phyloP scores from a whole-genome alignment of 208 protist species.

The Kentomonas sorsogonicus region DNA sequence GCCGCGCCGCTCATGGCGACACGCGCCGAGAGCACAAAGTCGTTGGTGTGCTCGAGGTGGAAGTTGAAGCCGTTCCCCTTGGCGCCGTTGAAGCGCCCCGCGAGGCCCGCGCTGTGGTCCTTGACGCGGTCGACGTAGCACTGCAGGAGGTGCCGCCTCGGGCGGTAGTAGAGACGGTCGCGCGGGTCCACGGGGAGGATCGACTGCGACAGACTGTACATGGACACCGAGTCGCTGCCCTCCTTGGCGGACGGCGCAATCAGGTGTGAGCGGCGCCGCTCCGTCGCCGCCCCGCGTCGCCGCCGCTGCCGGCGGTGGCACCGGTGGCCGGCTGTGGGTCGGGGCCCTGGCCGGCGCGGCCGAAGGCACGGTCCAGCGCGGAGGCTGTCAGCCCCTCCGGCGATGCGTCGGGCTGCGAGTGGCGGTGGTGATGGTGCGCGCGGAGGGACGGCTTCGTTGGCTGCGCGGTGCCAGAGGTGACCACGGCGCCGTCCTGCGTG shows the following conservation, averaged over 20 bases:
- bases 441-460: too few species aligned
- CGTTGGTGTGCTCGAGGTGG: conserved; percentile 33
- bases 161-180: conserved; percentile 44
- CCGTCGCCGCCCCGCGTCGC: not conserved
- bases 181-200: conserved; percentile 34
- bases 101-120: conserved; percentile 10
- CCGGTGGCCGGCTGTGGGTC: not conserved
- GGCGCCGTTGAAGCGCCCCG: conserved; percentile 14
- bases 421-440: too few species aligned
- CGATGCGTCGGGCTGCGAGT: too few species aligned
- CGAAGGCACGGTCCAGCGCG: too few species aligned
- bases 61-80: conserved; percentile 26
- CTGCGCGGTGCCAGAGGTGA: too few species aligned
- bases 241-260: conserved; percentile 32
- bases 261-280: conserved; percentile 11
- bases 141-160: conserved; percentile 33
- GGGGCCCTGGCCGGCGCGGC: not conserved
- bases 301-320: not conserved
- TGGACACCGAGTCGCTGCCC: conserved; percentile 30
- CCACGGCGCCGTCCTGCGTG: too few species aligned
- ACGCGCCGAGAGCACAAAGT: conserved; percentile 43
- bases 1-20: too few species aligned
- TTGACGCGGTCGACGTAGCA: conserved; percentile 34
- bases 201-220: conserved; percentile 45
- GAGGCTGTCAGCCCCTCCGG: not conserved